These are phyloP conservation scores for Glutinoglossum americanum DNA, from an alignment of 495 filamentous ascomycete species.

Conservation along the genomic window DNA sequence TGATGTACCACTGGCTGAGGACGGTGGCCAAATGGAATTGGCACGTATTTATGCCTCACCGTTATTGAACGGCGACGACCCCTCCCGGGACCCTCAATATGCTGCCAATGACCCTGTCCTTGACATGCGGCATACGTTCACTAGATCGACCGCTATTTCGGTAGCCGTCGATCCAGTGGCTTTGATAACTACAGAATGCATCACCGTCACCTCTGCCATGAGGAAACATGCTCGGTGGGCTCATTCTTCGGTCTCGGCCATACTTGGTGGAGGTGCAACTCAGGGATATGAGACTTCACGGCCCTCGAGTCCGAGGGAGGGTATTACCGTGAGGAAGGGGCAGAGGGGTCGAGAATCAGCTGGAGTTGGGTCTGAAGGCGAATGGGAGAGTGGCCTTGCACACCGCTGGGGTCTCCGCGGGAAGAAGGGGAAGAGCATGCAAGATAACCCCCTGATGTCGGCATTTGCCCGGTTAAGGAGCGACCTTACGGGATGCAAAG, in stretches of 20 bases:
- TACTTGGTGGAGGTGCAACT: slow-evolving; percentile 53
- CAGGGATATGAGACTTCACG: slow-evolving; percentile 12
- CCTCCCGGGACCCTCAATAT: background rate
- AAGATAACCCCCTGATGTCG: slow-evolving; percentile 92
- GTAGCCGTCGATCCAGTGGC: slow-evolving; percentile 90
- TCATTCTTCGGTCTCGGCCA: slow-evolving; percentile 89
- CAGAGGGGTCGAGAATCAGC: background rate
- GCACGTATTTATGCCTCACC: background rate
- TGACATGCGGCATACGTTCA: background rate
- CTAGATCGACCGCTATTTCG: slow-evolving; percentile 18
- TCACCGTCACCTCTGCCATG: slow-evolving; percentile 93
- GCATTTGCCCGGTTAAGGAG: slow-evolving; percentile 78
- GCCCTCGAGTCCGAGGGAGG: slow-evolving; percentile 13
- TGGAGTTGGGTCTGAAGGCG: slow-evolving; percentile 14
- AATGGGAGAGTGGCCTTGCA: slow-evolving; percentile 29
- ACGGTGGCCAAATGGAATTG: background rate
- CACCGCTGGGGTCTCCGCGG: slow-evolving; percentile 77
- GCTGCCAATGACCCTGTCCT: background rate
- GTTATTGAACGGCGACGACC: background rate
- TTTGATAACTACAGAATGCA: slow-evolving; percentile 95
- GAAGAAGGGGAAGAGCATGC: slow-evolving; percentile 94
- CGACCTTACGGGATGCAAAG: slow-evolving; percentile 78
- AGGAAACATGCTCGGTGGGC: slow-evolving; percentile 94
- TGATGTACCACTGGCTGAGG: background rate
- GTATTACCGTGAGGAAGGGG: slow-evolving; percentile 4